Conservation (phyloP, 2,329 filamentous ascomycete species). For the Verticillium longisporum region DNA sequence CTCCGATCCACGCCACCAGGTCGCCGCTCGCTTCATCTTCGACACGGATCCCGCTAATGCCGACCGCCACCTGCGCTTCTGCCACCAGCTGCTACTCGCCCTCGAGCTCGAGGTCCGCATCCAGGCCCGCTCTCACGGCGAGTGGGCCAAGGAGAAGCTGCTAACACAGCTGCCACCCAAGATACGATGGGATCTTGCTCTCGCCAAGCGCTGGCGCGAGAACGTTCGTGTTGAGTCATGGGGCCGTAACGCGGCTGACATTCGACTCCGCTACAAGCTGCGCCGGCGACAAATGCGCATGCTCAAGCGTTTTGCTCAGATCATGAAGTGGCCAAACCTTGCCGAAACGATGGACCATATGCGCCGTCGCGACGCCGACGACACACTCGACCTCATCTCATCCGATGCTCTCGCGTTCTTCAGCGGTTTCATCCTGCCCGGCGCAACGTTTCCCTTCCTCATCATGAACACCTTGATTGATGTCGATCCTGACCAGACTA, state of each 20-base stretch:
- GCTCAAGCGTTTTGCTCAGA: constrained; percentile 60
- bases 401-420: constrained; percentile 74
- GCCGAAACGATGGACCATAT: constrained; percentile 56
- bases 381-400: constrained; percentile 51
- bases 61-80: constrained; percentile 58
- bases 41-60: constrained; percentile 50
- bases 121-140: constrained; percentile 53
- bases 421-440: constrained; percentile 65
- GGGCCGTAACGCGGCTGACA: constrained; percentile 43
- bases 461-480: constrained; percentile 75
- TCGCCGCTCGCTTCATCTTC: constrained; percentile 67
- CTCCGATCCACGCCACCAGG: constrained; percentile 61
- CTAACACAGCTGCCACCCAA: constrained; percentile 59
- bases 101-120: constrained; percentile 67
- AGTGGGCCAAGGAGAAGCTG: constrained; percentile 58
- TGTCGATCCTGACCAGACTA: constrained; percentile 62
- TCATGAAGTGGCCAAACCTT: constrained; percentile 74
- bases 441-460: constrained; percentile 62
- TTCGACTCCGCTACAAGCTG: constrained; percentile 57
- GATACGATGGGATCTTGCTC: constrained; percentile 65
- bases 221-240: constrained; percentile 61
- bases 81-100: constrained; percentile 69
- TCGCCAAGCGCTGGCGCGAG: constrained; percentile 67
- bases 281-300: constrained; percentile 64
- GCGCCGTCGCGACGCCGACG: constrained; percentile 51